Evolutionary conservation across 805 yeast species (phyloP), one percentile per base, ranked within the genome.

Genomic region (Lipomyces starkeyi): DNA sequence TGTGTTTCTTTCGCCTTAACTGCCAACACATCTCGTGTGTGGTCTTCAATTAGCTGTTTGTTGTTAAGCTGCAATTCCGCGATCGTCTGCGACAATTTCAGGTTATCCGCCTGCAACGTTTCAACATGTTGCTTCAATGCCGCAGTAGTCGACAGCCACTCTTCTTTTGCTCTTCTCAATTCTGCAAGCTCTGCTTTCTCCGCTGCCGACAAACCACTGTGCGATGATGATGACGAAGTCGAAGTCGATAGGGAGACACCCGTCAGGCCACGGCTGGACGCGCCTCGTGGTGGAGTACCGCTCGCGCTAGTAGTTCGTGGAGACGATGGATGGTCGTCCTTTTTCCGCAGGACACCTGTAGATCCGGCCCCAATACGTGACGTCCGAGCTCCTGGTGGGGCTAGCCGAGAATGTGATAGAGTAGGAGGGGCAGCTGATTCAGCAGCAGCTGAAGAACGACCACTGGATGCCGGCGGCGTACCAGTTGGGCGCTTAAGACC

Each of bases 1-100:
- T 88, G 92, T 0, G 91, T 86, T 60, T 91, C 95, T 71, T 86
- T 87, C 40, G 91, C 87, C 76, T 89, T 89, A 29, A 86, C 75
- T 64, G 83, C 80, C 73, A 88, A 80, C 57, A 80, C 79, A 59
- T 84, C 82, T 54, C 81, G 82, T 2, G 88, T 85, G 60, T 83
- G 82, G 61, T 86, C 88, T 59, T 83, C 85, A 69, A 81, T 81
- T 57, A 84, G 74, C 64, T 78, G 77, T 17, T 77, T 73, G 58
- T 74, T 74, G 54, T 69, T 76, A 13, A 71, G 63, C 61, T 77
- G 81, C 40, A 82, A 63, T 14, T 73, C 72, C n/a, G 74, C 75
- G 37, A 82, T 73, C 63, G 82, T 83, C 56, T 76, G 76, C 68
- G 75, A 57, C 32, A 79, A 69, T 35, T 78, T 75, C 35, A 77